phyloP scores from a whole-genome alignment of 148 eudicot species.

The Cornus kousa region DNA sequence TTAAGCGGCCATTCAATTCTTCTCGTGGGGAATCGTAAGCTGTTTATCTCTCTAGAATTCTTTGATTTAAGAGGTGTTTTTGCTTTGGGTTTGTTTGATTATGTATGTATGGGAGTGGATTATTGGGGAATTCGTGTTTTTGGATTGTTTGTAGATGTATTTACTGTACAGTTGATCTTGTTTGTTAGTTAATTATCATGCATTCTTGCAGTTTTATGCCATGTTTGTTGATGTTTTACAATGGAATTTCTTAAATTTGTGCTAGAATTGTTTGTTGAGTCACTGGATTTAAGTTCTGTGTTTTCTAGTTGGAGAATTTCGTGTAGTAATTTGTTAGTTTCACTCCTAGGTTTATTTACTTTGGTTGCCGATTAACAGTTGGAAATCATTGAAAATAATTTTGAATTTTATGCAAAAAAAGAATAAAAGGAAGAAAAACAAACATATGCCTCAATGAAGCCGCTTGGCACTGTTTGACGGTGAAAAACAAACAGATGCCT shows the following conservation, averaged over 20 bases:
- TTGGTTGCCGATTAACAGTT: too few species aligned
- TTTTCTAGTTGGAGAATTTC: background rate
- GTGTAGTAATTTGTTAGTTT: background rate
- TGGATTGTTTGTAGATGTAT: background rate
- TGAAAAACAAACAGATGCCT: too few species aligned
- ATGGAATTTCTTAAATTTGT: background rate
- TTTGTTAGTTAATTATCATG: background rate
- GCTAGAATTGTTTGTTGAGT: background rate
- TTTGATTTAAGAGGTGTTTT: background rate
- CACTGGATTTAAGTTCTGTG: conserved; percentile 1
- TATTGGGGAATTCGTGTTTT: background rate
- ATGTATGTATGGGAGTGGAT: background rate
- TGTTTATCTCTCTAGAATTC: background rate
- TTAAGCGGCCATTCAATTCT: conserved; percentile 68
- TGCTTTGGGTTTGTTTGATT: conserved; percentile 13
- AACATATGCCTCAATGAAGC: too few species aligned
- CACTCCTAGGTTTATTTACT: background rate
- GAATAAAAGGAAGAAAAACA: too few species aligned
- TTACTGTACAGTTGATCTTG: conserved; percentile 6
- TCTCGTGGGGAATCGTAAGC: conserved; percentile 82
- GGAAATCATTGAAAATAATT: too few species aligned
- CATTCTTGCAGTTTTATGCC: background rate
- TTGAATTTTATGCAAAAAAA: too few species aligned
- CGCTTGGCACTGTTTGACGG: too few species aligned
- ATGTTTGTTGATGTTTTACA: background rate